phyloP scores from a whole-genome alignment of 768 basidiomycete genomes.

The Lactifluus subvellereus region DNA sequence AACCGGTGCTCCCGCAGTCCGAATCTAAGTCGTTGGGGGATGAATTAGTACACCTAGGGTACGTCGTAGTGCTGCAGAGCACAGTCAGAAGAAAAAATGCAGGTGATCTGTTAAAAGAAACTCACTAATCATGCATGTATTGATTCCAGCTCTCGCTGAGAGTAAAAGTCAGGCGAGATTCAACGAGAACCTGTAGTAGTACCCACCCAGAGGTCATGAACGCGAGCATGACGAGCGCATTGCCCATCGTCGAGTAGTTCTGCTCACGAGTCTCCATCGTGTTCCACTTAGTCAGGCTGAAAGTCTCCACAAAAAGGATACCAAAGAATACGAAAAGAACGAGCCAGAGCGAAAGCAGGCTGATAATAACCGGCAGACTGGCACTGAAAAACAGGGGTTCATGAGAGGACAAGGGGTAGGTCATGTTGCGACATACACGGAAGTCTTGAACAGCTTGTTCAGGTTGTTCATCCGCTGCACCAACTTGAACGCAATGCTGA shows the following conservation, averaged over 20 bases:
- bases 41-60: conserved; percentile 74
- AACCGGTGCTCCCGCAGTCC: conserved; percentile 81
- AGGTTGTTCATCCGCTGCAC: conserved; percentile 82
- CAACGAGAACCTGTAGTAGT: too few relatives aligned
- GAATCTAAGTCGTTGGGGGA: conserved; percentile 45
- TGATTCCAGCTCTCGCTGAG: conserved; percentile 91
- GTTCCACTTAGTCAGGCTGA: conserved; percentile 84
- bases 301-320: conserved; percentile 84
- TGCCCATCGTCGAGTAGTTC: conserved; percentile 78
- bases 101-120: neutral
- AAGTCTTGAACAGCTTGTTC: conserved; percentile 96
- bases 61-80: conserved; percentile 54
- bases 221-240: conserved; percentile 79
- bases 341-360: conserved; percentile 82
- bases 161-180: conserved; percentile 12
- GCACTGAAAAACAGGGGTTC: conserved; percentile 42
- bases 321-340: conserved; percentile 88
- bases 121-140: conserved; percentile 96
- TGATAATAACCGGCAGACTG: conserved; percentile 80
- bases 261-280: conserved; percentile 57
- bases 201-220: conserved; percentile 91
- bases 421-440: conserved; percentile 56
- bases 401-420: neutral
- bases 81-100: conserved; percentile 3
- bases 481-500: conserved; percentile 89